These are phyloP conservation scores for Chenopodium album DNA, from an alignment of 148 eudicot species.

Conservation along the genomic window DNA sequence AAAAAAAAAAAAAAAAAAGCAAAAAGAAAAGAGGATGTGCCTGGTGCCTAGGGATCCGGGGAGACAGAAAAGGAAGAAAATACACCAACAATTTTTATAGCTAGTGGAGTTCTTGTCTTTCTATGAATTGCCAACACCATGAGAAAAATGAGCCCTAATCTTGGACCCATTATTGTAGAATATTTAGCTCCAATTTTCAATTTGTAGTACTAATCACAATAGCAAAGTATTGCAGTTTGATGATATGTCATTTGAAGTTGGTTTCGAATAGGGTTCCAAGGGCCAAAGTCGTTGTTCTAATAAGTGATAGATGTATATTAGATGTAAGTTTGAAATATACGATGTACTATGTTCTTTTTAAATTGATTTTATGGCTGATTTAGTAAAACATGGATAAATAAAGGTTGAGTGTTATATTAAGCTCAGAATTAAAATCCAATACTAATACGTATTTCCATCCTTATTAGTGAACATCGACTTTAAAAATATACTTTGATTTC, in stretches of 20 bases:
- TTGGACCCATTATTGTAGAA: conserved; percentile 1
- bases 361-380: too few species aligned
- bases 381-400: too few species aligned
- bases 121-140: conserved; percentile 12
- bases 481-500: too few species aligned
- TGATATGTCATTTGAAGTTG: background rate
- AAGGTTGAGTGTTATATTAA: too few species aligned
- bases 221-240: background rate
- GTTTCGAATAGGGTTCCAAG: background rate
- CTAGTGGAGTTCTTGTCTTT: conserved; percentile 20
- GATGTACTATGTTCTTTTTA: too few species aligned
- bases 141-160: conserved; percentile 3
- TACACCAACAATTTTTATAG: background rate
- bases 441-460: too few species aligned
- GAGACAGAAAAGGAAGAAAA: background rate
- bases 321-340: too few species aligned
- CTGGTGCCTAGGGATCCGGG: conserved; percentile 29
- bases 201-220: background rate
- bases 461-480: too few species aligned
- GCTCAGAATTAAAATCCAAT: too few species aligned
- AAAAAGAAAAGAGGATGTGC: conserved; percentile 8
- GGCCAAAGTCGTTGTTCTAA: too few species aligned
- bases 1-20: background rate
- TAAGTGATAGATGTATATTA: too few species aligned
- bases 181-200: background rate